These are phyloP conservation scores for Cordyceps pruinosa DNA, from an alignment of 2,329 filamentous ascomycete species.

Conservation along the genomic window DNA sequence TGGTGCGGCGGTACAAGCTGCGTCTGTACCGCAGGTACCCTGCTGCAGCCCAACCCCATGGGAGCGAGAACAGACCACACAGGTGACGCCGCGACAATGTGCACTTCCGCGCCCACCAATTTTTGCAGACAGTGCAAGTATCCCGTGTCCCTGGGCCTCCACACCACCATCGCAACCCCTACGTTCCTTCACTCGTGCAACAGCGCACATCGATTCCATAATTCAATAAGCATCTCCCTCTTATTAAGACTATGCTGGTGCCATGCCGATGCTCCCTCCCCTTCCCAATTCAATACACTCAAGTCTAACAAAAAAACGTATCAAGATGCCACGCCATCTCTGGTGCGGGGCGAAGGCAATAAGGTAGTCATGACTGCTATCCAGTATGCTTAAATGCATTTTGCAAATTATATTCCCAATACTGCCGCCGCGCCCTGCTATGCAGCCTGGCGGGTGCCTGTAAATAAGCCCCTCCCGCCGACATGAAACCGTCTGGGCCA, in stretches of 20 bases:
- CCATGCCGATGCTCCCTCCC: background rate
- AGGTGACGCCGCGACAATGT: too few relatives aligned
- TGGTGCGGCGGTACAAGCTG: background rate
- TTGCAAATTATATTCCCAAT: slow-evolving; percentile 5
- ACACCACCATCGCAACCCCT: background rate
- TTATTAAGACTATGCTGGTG: slow-evolving; percentile 1
- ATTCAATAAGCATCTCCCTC: background rate
- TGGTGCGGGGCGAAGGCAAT: background rate
- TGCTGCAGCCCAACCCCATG: background rate
- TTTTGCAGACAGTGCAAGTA: background rate
- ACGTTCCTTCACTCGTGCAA: background rate
- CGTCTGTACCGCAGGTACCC: background rate
- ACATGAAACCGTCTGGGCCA: background rate
- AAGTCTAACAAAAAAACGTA: background rate
- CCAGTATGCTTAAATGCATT: slow-evolving; percentile 10
- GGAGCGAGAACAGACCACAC: too few relatives aligned
- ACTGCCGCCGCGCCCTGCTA: background rate
- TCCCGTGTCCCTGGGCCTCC: too few relatives aligned
- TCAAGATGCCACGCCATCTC: background rate
- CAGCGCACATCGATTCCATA: background rate
- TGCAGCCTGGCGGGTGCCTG: background rate
- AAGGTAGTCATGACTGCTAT: background rate
- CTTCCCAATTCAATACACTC: background rate
- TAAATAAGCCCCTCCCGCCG: background rate
- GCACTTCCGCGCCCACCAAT: background rate